Base-by-base conservation (phyloP, 192 early-diverging fungal species). In the Coemansia sp. region DNA sequence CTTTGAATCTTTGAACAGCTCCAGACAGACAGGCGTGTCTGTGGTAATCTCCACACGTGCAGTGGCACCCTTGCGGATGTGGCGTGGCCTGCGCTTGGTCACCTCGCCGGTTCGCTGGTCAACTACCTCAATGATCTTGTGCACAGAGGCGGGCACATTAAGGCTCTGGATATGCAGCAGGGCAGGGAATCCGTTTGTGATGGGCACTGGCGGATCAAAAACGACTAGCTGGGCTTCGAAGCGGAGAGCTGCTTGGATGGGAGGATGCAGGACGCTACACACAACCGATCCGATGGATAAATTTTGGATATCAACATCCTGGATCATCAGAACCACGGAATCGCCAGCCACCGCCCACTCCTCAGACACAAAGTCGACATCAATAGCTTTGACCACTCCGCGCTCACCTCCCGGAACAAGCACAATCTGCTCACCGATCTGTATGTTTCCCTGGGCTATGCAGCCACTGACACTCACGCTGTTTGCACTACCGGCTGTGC, bases 261-360 rank as follows among this genome's bases (percentile, higher is more conserved):
- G 91, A 6, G 66, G 37, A 16, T 66, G 71, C 13, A 87, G 85
- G 25, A 84, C 72, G 55, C 55, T 31, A 62, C 96, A 99, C 8
- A 96, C 68, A 7, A 99, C 90, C 2, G 90, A 91, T 12, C 95
- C 95, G 25, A 84, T 74, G n/a, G 91, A 87, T 26, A 74, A 46
- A 37, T 76, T 72, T 55, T 67, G 74, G 26, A 79, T 68, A 57
- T 82, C 71, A 5, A 82, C 68, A 31, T 70, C 77, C 62, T 75
- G 74, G 15, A 99, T 75, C 7, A 88, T 88, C 68, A 97, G 74
- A 8, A 92, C 70, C 2, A 95, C 87, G 43, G 87, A 90, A 69
- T 98, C 97, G n/a, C 97, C 97, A 13, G 94, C 94, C 1, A 87
- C 95, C 12, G 94, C 96, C 93, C 94, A 98, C 56, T 90, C 85